Base-by-base conservation (phyloP, 129 eudicot genomes). In the Saussurea involucrata region DNA sequence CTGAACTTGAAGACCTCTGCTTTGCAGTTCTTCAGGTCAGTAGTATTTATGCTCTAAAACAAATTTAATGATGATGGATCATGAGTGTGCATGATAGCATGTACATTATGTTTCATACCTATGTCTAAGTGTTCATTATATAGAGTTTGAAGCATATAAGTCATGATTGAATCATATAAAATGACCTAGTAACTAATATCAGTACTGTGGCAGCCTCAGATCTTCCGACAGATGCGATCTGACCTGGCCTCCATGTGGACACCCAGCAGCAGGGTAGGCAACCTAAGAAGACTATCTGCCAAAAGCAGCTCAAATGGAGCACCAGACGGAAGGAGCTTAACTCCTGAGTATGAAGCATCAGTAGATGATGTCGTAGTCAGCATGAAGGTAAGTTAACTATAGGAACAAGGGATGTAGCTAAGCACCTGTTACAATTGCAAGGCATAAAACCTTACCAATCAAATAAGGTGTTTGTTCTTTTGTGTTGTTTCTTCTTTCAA, bases 1-100 rank as follows among this genome's bases (percentile, higher is more conserved):
- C 98, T 77, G 96, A 94, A 87, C 88, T 94, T 71, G 98, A 94
- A 86, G 98, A 94, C 82, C 91, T 94, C 28, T 94, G 98, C 82
- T 94, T 94, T 86, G 98, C 93, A 37, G 97, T 94, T 80, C 92
- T 94, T 80, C 97, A 94, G 91, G 98, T 90, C 44, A 21, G 72
- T 73, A 33, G 28, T 27, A 65, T 20, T 31, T 58, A 68, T n/a
- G 24, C 57, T 65, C 31, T 68, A 68, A 64, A 44, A 49, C 68
- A 29, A 53, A 65, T 25, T 31, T 49, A 31, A 61, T 63, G 64
- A 18, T 68, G 49, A 32, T 34, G 18, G 29, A 33, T 61, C 17
- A 49, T 69, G 57, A 13, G 20, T 58, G 27, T 4, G 24, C 69
- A 61, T 22, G 29, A 36, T 7, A 65, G 36, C 18, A 10, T 61